Percentiles rank a stretch among this genome's conserved stretches.
These are phyloP conservation scores for Picochlorum sp. DNA, from an alignment of 139 green algal species.

Conservation along the genomic window DNA sequence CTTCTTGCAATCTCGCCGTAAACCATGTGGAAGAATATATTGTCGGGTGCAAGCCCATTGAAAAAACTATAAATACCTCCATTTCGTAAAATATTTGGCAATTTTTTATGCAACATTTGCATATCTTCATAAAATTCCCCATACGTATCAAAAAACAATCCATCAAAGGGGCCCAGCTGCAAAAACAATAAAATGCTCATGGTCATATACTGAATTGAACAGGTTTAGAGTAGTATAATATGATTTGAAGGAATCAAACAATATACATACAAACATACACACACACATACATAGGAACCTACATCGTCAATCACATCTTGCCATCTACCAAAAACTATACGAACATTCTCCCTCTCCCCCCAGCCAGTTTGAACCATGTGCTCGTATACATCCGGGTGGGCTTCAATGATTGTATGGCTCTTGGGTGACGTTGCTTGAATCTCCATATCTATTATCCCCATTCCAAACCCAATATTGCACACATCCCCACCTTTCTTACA, in stretches of 20 bases:
- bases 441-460: conserved; percentile 79
- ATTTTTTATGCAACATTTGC: conserved; percentile 69
- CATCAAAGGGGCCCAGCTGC: conserved; percentile 56
- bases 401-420: conserved; percentile 90
- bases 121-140: conserved; percentile 41
- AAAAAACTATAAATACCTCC: conserved; percentile 91
- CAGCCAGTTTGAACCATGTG: conserved; percentile 67
- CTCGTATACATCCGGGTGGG: conserved; percentile 77
- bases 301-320: conserved; percentile 67
- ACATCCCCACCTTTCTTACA: conserved; percentile 49
- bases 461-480: conserved; percentile 94
- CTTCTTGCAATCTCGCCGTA: conserved; percentile 43
- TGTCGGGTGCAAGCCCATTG: conserved; percentile 75
- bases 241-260: neutral
- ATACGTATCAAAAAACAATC: conserved; percentile 97
- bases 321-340: conserved; percentile 78
- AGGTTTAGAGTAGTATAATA: too few relatives aligned
- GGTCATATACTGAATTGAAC: too few relatives aligned
- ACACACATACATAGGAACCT: too few relatives aligned
- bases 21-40: conserved; percentile 80
- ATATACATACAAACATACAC: too few relatives aligned
- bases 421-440: conserved; percentile 39
- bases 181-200: too few relatives aligned
- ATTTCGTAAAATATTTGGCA: conserved; percentile 60
- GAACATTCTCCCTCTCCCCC: conserved; percentile 58